Conservation (phyloP, 768 basidiomycete genomes). For the Boletus coccyginus region DNA sequence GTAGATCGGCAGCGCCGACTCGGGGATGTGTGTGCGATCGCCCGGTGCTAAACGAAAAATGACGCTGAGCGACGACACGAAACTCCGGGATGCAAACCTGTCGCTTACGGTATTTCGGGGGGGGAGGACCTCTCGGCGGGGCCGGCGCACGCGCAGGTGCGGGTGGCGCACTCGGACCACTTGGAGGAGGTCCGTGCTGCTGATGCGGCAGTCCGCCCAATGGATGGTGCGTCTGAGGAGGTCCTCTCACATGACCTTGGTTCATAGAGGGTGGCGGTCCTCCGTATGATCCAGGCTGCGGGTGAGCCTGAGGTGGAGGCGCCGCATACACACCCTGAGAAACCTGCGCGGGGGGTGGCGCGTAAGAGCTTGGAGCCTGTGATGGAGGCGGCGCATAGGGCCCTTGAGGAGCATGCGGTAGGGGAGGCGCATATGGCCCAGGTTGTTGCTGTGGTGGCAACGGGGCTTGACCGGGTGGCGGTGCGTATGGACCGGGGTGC, state of each 20-base stretch:
- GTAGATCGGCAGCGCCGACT: slow-evolving; percentile 60
- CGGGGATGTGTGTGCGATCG: slow-evolving; percentile 90
- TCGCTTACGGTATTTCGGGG: slow-evolving; percentile 60
- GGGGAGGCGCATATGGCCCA: slow-evolving; percentile 23
- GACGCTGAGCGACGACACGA: neutral
- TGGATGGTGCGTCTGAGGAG: slow-evolving; percentile 30
- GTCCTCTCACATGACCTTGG: slow-evolving; percentile 27
- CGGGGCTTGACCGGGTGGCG: slow-evolving; percentile 13
- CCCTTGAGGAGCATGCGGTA: slow-evolving; percentile 25
- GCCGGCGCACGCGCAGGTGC: slow-evolving; percentile 30
- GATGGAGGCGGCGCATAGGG: slow-evolving; percentile 31
- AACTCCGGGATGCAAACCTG: neutral
- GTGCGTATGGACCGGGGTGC: slow-evolving; percentile 29
- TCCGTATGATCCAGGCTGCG: slow-evolving; percentile 24
- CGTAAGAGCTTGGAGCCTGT: slow-evolving; percentile 17
- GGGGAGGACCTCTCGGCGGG: slow-evolving; percentile 38
- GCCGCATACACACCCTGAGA: slow-evolving; percentile 26
- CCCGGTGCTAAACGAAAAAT: slow-evolving; percentile 63
- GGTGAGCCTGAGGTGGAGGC: slow-evolving; percentile 13
- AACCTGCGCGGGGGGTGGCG: slow-evolving; percentile 15
- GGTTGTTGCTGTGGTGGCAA: slow-evolving; percentile 20
- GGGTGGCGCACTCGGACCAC: slow-evolving; percentile 26
- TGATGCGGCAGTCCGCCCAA: slow-evolving; percentile 24
- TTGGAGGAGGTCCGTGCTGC: slow-evolving; percentile 29
- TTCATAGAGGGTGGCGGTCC: slow-evolving; percentile 26